Evolutionary conservation across 2,329 filamentous ascomycete species (phyloP).

Genomic region (Colletotrichum lini): DNA sequence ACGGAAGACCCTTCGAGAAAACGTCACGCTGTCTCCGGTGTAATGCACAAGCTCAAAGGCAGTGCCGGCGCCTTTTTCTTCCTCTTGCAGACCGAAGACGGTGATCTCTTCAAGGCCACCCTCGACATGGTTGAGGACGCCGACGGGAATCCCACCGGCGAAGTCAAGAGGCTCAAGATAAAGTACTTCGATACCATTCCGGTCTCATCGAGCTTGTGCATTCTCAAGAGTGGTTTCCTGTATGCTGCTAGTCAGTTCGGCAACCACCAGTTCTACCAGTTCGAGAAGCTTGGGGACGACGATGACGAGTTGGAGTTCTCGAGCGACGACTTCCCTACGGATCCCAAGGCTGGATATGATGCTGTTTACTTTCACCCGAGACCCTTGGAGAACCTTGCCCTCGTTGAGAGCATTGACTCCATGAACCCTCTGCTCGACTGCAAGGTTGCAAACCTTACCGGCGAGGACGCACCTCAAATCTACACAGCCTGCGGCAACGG

Average conservation of each 20-base stretch:
- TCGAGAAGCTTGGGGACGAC: constrained; percentile 96
- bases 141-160: constrained; percentile 82
- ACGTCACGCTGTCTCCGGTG: constrained; percentile 86
- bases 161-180: constrained; percentile 88
- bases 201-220: constrained; percentile 87
- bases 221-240: constrained; percentile 95
- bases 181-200: constrained; percentile 99
- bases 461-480: constrained; percentile 96
- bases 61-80: constrained; percentile 94
- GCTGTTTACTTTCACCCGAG: constrained; percentile 90
- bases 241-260: constrained; percentile 94
- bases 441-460: constrained; percentile 90
- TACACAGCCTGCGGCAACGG: constrained; percentile 93
- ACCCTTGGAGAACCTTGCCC: constrained; percentile 82
- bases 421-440: constrained; percentile 94
- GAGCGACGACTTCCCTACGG: constrained; percentile 86
- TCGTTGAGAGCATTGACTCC: constrained; percentile 88
- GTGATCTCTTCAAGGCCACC: constrained; percentile 97
- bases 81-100: constrained; percentile 94
- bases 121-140: constrained; percentile 91
- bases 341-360: constrained; percentile 78
- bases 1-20: constrained; percentile 95
- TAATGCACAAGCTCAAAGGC: constrained; percentile 96
- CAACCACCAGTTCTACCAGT: constrained; percentile 95
- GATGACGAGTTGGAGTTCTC: constrained; percentile 89